Conservation (phyloP, 352 stramenopile genomes). For the Blastocystis sp. region DNA sequence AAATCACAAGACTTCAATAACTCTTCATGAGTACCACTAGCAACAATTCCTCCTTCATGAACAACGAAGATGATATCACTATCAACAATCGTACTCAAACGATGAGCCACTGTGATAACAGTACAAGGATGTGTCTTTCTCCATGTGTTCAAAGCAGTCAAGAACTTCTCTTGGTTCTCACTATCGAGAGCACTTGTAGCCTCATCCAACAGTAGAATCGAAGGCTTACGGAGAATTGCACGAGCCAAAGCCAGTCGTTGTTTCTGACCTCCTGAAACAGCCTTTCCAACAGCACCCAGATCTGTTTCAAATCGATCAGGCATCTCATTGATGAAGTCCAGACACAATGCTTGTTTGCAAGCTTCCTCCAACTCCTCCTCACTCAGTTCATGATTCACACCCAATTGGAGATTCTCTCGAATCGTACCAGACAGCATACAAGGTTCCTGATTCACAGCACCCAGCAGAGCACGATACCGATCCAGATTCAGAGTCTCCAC, state of each 20-base stretch:
- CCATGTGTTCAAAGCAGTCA: slow-evolving; percentile 70
- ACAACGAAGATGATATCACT: slow-evolving; percentile 80
- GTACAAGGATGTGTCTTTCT: slow-evolving; percentile 46
- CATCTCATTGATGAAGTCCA: slow-evolving; percentile 66
- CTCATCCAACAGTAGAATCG: slow-evolving; percentile 76
- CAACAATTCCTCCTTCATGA: slow-evolving; percentile 73
- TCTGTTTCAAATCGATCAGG: slow-evolving; percentile 70
- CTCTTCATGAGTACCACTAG: slow-evolving; percentile 79
- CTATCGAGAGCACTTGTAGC: slow-evolving; percentile 76
- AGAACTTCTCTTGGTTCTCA: slow-evolving; percentile 77
- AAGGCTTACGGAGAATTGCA: slow-evolving; percentile 71
- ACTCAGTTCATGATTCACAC: slow-evolving; percentile 71
- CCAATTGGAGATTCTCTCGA: slow-evolving; percentile 73
- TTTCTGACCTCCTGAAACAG: slow-evolving; percentile 78
- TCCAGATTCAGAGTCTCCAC: slow-evolving; percentile 16
- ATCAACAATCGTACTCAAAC: slow-evolving; percentile 79
- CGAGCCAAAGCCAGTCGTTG: slow-evolving; percentile 80
- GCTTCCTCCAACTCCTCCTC: slow-evolving; percentile 73
- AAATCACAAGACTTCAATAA: slow-evolving; percentile 66
- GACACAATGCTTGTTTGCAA: slow-evolving; percentile 67
- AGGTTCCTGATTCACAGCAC: slow-evolving; percentile 81
- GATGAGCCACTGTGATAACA: slow-evolving; percentile 65
- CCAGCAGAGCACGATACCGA: slow-evolving; percentile 71
- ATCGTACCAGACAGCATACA: slow-evolving; percentile 77
- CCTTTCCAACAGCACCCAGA: slow-evolving; percentile 73